Conservation (phyloP, 805 yeast species). For the Schizosaccharomyces lindneri region DNA sequence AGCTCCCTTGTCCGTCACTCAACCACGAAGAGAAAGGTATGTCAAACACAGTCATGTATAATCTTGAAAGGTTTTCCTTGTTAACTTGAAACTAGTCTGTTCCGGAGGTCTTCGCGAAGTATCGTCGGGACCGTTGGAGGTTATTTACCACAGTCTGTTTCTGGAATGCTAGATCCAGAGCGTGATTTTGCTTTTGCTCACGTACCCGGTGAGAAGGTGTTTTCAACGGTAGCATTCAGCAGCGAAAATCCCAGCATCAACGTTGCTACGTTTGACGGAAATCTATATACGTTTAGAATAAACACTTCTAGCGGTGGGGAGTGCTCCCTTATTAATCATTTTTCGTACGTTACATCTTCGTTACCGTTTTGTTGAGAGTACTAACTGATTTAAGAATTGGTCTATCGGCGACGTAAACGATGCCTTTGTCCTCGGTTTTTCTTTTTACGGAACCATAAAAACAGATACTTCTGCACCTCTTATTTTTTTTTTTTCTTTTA, state of each 20-base stretch:
- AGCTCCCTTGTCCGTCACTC: neutral
- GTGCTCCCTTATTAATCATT: neutral
- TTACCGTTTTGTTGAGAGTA: too few relatives aligned
- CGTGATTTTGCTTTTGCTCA: constrained; percentile 54
- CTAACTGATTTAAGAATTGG: too few relatives aligned
- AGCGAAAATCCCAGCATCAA: neutral
- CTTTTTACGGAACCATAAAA: too few relatives aligned
- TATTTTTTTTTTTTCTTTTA: too few relatives aligned
- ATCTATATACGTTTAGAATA: neutral
- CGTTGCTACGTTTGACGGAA: neutral
- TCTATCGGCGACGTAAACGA: too few relatives aligned
- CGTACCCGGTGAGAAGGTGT: neutral
- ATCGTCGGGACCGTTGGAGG: constrained; percentile 67
- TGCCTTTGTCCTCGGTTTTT: too few relatives aligned
- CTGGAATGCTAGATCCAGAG: constrained; percentile 59
- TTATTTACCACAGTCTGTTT: constrained; percentile 54
- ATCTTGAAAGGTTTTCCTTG: constrained; percentile 11
- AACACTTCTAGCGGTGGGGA: neutral
- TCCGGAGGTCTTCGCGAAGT: neutral
- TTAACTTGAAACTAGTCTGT: constrained; percentile 13
- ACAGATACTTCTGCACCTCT: too few relatives aligned
- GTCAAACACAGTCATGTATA: neutral
- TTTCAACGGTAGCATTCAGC: neutral
- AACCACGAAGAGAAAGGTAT: neutral
- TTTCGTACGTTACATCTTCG: neutral